Conservation (phyloP, 2,329 filamentous ascomycete species). For the Beauveria sp. region DNA sequence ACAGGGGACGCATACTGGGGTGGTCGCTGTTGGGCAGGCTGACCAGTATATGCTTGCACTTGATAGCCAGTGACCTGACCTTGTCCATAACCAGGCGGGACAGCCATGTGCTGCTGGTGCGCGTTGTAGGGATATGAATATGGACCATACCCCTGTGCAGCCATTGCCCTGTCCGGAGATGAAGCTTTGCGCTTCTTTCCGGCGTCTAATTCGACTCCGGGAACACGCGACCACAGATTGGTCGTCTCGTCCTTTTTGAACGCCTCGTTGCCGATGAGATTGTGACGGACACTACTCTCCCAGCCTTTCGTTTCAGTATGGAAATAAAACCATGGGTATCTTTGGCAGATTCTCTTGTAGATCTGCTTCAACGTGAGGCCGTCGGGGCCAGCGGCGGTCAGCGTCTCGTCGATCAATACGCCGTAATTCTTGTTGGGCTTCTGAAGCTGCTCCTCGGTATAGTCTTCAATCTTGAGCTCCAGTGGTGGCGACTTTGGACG, state of each 20-base stretch:
- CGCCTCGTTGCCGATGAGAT: slow-evolving; percentile 54
- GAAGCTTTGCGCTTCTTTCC: slow-evolving; percentile 52
- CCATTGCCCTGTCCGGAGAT: slow-evolving; percentile 41
- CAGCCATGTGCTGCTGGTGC: slow-evolving; percentile 25
- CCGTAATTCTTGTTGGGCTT: slow-evolving; percentile 58
- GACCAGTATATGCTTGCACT: slow-evolving; percentile 23
- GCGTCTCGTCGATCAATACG: slow-evolving; percentile 52
- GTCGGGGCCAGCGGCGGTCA: slow-evolving; percentile 44
- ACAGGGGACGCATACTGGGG: slow-evolving; percentile 6
- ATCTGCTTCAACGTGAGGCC: slow-evolving; percentile 54
- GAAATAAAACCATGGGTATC: slow-evolving; percentile 54
- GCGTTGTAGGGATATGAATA: slow-evolving; percentile 29
- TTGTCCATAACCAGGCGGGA: slow-evolving; percentile 28
- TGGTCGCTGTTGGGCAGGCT: slow-evolving; percentile 14
- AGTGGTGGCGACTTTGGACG: slow-evolving; percentile 54
- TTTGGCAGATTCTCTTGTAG: slow-evolving; percentile 52
- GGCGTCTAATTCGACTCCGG: slow-evolving; percentile 50
- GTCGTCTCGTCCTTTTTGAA: slow-evolving; percentile 52
- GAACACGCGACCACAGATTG: slow-evolving; percentile 50
- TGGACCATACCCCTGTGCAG: slow-evolving; percentile 30
- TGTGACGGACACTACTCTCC: slow-evolving; percentile 59
- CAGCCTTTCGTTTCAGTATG: slow-evolving; percentile 56
- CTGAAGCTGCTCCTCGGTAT: slow-evolving; percentile 49
- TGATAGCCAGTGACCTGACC: slow-evolving; percentile 25
- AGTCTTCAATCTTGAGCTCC: slow-evolving; percentile 46